These are phyloP conservation scores for Candida endomychidarum DNA, from an alignment of 805 yeast species.

Conservation along the genomic window DNA sequence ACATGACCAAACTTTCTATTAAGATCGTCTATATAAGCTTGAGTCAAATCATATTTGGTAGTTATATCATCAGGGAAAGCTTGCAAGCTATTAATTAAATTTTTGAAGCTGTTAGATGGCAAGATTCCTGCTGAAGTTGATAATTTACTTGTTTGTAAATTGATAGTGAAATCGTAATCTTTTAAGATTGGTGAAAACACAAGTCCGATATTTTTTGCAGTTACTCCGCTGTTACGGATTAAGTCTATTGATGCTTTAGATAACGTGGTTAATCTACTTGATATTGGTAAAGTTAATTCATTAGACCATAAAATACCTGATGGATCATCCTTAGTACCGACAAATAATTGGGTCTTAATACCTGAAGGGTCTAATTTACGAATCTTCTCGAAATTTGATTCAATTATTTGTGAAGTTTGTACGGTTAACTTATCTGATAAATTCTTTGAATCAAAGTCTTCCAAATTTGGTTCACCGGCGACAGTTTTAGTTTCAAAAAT, in stretches of 20 bases:
- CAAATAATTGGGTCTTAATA: slow-evolving; percentile 72
- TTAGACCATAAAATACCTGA: slow-evolving; percentile 84
- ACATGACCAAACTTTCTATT: slow-evolving; percentile 62
- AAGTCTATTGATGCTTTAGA: slow-evolving; percentile 70
- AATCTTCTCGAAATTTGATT: slow-evolving; percentile 61
- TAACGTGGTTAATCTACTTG: slow-evolving; percentile 83
- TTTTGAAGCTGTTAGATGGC: slow-evolving; percentile 57
- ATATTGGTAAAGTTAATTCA: slow-evolving; percentile 65
- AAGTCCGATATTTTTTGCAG: slow-evolving; percentile 42
- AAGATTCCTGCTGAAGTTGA: slow-evolving; percentile 56
- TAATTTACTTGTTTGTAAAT: slow-evolving; percentile 48
- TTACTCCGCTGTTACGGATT: slow-evolving; percentile 46
- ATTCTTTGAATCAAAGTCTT: slow-evolving; percentile 36
- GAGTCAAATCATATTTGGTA: slow-evolving; percentile 59
- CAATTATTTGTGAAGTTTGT: slow-evolving; percentile 60
- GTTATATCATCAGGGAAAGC: slow-evolving; percentile 47
- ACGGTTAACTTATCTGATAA: slow-evolving; percentile 63
- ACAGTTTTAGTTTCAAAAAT: slow-evolving; percentile 13
- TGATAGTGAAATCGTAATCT: slow-evolving; percentile 82
- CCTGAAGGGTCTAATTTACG: slow-evolving; percentile 83
- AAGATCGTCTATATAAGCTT: slow-evolving; percentile 59
- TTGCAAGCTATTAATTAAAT: slow-evolving; percentile 47
- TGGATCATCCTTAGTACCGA: slow-evolving; percentile 82
- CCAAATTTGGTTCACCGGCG: slow-evolving; percentile 1
- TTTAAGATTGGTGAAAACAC: slow-evolving; percentile 78